Evolutionary conservation across 2,329 filamentous ascomycete species (phyloP), one percentile per base, ranked within the genome.

Genomic region (Drechslerella dactyloides): DNA sequence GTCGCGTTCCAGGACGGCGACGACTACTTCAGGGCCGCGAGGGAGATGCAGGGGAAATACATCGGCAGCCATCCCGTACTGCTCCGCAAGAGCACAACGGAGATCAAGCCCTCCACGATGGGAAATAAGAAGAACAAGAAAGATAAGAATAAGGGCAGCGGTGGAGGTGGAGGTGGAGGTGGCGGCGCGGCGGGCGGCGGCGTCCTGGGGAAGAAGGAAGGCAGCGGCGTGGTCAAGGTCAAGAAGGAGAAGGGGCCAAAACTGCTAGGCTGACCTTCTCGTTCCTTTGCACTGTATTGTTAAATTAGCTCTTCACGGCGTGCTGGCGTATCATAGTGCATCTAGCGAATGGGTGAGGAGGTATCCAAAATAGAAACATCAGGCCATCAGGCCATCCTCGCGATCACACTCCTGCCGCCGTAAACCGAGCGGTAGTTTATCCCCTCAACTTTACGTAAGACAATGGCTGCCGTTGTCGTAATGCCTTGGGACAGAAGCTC

Each of bases 41-140:
- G 94, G 81, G 93, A 97, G 82, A 97, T 97, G 94, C 90, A 97
- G 78, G 93, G 93, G 76, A 97, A 99, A 82, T 99, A 99, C 81
- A 97, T 99, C 78, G 93, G 96, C 77, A 97, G 92, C 79, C 94
- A 97, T 80, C 94, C 94, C 0, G 90, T 97, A 27, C 83, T 90
- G 24, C 85, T 97, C 75, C 88, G 90, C 80, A 90, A 94, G 79
- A 91, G 90, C 75, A 96, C 89, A 75, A 96, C 93, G 4, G 93
- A 97, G 80, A 91, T 99, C 80, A 91, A 90, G 78, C 86, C 91
- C 2, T 84, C 87, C 11, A 84, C 84, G n/a, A 84, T 86, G 75
- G 87, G 86, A 77, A 88, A 89, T 66, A 85, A 86, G 48, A 85
- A 86, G 76, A 79, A 82, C 60, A 78, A 79, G 60, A 77, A 78